Percentiles rank a stretch among this genome's conserved stretches.
These are phyloP conservation scores for Sporothrix sp. DNA, from an alignment of 2,329 filamentous ascomycete genomes.

Conservation along the genomic window DNA sequence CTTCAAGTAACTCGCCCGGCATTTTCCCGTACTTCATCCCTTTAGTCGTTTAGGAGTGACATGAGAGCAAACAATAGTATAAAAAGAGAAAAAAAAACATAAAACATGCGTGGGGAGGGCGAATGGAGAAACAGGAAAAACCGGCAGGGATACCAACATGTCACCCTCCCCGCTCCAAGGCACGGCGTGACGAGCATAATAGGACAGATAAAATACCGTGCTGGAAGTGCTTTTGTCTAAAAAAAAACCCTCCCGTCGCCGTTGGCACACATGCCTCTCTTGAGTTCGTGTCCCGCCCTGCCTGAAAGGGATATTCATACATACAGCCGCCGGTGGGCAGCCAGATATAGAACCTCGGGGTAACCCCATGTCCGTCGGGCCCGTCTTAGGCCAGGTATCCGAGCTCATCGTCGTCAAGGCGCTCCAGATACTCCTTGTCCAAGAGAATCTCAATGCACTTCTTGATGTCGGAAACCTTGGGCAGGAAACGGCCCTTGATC, in stretches of 20 bases:
- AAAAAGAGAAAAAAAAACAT: background rate
- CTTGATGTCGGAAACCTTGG: slow-evolving; percentile 93
- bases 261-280: background rate
- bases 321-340: background rate
- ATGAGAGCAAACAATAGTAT: background rate
- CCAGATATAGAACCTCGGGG: background rate
- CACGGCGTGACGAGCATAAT: too few species aligned
- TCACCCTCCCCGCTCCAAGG: background rate
- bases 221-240: slow-evolving; percentile 5
- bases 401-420: slow-evolving; percentile 85
- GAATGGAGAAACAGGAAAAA: background rate
- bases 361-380: background rate
- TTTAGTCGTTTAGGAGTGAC: slow-evolving; percentile 3
- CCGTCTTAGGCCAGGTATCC: slow-evolving; percentile 73
- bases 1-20: background rate
- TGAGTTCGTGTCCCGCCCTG: background rate
- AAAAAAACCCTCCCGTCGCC: background rate
- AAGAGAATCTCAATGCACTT: slow-evolving; percentile 98
- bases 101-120: background rate
- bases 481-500: slow-evolving; percentile 85
- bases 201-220: background rate
- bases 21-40: background rate
- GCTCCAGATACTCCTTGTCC: slow-evolving; percentile 97
- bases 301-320: slow-evolving; percentile 1
- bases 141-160: background rate